Conservation (phyloP, 495 filamentous ascomycete species). For the Trichodelitschia bisporula region DNA sequence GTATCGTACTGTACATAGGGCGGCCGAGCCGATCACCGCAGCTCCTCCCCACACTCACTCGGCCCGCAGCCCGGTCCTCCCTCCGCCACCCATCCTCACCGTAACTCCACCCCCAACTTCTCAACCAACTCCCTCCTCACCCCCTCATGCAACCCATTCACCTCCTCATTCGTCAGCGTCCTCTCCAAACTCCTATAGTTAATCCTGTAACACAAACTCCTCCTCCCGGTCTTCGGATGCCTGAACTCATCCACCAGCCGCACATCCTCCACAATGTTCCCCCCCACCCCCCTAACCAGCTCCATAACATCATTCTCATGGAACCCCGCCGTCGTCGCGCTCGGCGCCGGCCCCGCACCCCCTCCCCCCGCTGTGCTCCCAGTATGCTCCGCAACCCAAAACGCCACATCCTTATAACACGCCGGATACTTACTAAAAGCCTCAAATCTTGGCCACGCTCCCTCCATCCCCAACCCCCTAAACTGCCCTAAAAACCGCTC, state of each 20-base stretch:
- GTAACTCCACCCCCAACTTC: constrained; percentile 56
- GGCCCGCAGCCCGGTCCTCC: not conserved
- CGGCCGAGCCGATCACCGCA: not conserved
- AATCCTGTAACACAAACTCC: constrained; percentile 76
- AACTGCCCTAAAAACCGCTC: constrained; percentile 67
- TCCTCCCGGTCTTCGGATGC: constrained; percentile 63
- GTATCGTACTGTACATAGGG: no score
- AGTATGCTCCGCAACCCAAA: constrained; percentile 40
- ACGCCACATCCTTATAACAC: constrained; percentile 76
- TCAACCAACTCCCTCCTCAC: constrained; percentile 35
- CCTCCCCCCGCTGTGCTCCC: constrained; percentile 4
- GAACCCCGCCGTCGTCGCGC: constrained; percentile 18
- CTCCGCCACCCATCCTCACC: constrained; percentile 19
- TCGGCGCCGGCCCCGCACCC: constrained; percentile 5
- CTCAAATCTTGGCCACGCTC: no score
- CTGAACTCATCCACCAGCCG: constrained; percentile 58
- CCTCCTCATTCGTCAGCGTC: constrained; percentile 61
- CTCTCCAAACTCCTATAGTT: constrained; percentile 77
- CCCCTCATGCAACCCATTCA: constrained; percentile 46
- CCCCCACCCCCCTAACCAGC: constrained; percentile 53
- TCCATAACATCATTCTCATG: constrained; percentile 98
- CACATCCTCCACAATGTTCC: constrained; percentile 73
- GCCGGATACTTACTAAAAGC: constrained; percentile 67
- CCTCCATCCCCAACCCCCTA: constrained; percentile 11
- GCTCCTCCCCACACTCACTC: constrained; percentile 1